Evolutionary conservation across 1,284 basidiomycete species (phyloP).

Genomic region (Ustilago nuda): DNA sequence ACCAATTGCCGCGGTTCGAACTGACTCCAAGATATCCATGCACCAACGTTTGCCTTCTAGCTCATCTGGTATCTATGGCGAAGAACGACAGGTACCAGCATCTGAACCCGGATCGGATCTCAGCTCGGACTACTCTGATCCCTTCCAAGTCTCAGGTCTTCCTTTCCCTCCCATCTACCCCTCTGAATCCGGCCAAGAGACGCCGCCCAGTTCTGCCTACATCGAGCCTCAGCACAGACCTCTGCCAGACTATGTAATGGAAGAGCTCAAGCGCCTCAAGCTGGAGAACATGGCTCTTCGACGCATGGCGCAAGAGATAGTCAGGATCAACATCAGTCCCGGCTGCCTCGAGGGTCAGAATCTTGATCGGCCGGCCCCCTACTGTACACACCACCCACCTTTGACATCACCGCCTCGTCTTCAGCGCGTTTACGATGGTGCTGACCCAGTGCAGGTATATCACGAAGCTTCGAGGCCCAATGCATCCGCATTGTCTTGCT

Average conservation of each 20-base stretch:
- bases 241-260: constrained; percentile 36
- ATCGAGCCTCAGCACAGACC: constrained; percentile 8
- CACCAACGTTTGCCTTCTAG: constrained; percentile 34
- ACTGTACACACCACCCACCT: constrained; percentile 21
- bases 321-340: constrained; percentile 13
- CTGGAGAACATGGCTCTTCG: constrained; percentile 48
- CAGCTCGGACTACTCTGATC: constrained; percentile 42
- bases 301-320: constrained; percentile 38
- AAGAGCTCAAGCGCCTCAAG: constrained; percentile 45
- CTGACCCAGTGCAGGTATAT: constrained; percentile 27
- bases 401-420: constrained; percentile 21
- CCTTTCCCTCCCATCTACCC: constrained; percentile 3
- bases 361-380: not conserved
- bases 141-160: constrained; percentile 15
- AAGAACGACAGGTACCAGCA: constrained; percentile 17
- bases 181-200: constrained; percentile 6
- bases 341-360: not conserved
- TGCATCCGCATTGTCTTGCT: not conserved
- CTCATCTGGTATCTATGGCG: constrained; percentile 27
- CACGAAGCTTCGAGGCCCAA: constrained; percentile 2
- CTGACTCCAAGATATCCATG: constrained; percentile 6
- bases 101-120: constrained; percentile 43
- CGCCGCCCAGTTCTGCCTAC: constrained; percentile 1
- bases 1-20: not conserved
- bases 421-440: constrained; percentile 24